Conservation (phyloP, 2,329 filamentous ascomycete genomes). For the Calonectria hongkongensis region DNA sequence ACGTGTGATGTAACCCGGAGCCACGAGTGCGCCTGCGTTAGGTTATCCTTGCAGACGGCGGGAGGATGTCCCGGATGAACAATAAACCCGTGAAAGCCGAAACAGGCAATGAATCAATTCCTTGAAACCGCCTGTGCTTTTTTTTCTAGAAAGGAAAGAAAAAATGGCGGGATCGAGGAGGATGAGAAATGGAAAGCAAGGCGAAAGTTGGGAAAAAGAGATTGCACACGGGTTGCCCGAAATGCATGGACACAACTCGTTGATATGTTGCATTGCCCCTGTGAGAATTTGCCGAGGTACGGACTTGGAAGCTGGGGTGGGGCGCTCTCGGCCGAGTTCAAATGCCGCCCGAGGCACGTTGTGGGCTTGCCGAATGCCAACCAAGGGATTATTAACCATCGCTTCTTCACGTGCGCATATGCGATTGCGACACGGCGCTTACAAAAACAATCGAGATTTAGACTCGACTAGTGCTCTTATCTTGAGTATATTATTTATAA, state of each 20-base stretch:
- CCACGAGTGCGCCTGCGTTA: conserved; percentile 2
- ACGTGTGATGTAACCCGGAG: conserved; percentile 17
- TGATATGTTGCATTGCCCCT: conserved; percentile 23
- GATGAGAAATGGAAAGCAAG: background rate
- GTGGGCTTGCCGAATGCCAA: conserved; percentile 15
- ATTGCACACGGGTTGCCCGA: conserved; percentile 8
- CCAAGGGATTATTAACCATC: background rate
- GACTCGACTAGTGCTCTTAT: too few relatives aligned
- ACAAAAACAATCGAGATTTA: too few relatives aligned
- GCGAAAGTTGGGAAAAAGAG: background rate
- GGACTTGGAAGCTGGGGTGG: background rate
- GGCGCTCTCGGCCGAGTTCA: conserved; percentile 17
- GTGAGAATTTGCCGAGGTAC: conserved; percentile 24
- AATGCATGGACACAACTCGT: background rate
- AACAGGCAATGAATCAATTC: background rate
- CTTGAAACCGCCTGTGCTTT: background rate
- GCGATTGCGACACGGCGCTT: too few relatives aligned
- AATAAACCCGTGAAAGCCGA: conserved; percentile 14
- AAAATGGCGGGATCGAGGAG: too few relatives aligned
- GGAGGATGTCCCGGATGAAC: background rate
- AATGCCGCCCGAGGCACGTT: conserved; percentile 20
- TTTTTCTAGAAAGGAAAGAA: background rate
- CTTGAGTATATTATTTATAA: too few relatives aligned
- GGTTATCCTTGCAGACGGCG: background rate
- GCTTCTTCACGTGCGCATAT: too few relatives aligned